Conservation (phyloP, 805 yeast species). For the Wickerhamomyces bisporus region DNA sequence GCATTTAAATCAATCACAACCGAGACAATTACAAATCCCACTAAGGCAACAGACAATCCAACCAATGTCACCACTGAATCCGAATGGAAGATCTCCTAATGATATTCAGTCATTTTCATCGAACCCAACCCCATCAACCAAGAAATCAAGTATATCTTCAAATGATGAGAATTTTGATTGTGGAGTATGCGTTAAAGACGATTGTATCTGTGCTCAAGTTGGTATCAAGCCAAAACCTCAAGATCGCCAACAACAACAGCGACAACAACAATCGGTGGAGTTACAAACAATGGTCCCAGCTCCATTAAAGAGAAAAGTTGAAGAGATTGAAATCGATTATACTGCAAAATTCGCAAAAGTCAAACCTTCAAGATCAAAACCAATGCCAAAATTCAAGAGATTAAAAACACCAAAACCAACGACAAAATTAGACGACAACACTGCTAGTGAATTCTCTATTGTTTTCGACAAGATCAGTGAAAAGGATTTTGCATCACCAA, state of each 20-base stretch:
- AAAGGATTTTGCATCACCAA: constrained; percentile 43
- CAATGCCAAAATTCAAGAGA: constrained; percentile 21
- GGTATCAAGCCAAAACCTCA: constrained; percentile 23
- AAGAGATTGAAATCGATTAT: constrained; percentile 47
- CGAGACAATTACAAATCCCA: constrained; percentile 1
- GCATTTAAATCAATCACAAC: constrained; percentile 4
- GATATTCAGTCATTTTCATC: constrained; percentile 9
- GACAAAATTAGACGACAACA: constrained; percentile 7
- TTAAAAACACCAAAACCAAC: constrained; percentile 4
- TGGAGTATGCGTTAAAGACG: constrained; percentile 64
- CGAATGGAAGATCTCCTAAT: constrained; percentile 42
- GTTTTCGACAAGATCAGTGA: constrained; percentile 19
- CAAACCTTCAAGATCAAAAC: constrained; percentile 13
- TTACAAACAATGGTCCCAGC: constrained; percentile 64
- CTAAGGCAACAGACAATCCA: constrained; percentile 5
- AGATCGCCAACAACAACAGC: constrained; percentile 10
- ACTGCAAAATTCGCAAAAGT: constrained; percentile 41
- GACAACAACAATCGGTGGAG: constrained; percentile 20
- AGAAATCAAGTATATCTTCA: constrained; percentile 18
- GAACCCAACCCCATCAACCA: constrained; percentile 14
- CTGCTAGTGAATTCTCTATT: constrained; percentile 15
- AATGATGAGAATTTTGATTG: constrained; percentile 36
- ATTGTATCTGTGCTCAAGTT: constrained; percentile 55
- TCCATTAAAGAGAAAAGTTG: constrained; percentile 39
- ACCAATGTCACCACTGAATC: constrained; percentile 32